phyloP scores from a whole-genome alignment of 2,329 filamentous ascomycete genomes.

The Rhexocercosporidium sp. region DNA sequence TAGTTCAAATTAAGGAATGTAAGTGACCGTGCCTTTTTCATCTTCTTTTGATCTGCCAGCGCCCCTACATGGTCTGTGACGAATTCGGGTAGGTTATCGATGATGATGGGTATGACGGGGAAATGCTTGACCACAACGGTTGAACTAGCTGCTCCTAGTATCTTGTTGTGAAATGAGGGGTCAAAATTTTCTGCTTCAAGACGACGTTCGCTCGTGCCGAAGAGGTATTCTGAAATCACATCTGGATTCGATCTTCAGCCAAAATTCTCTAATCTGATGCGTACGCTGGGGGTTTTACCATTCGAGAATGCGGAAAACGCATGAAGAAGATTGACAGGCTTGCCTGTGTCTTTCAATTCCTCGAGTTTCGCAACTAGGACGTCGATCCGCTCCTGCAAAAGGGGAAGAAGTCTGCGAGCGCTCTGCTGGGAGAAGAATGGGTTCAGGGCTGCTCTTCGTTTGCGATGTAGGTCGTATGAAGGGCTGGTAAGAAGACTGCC shows the following conservation, averaged over 20 bases:
- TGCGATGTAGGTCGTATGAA: constrained; percentile 29
- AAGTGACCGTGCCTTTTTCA: constrained; percentile 5
- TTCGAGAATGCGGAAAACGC: constrained; percentile 27
- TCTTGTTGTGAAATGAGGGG: constrained; percentile 19
- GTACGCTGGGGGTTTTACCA: constrained; percentile 9
- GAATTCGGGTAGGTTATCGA: constrained; percentile 1
- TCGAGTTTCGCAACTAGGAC: constrained; percentile 14
- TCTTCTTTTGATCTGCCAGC: constrained; percentile 16
- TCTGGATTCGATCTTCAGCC: constrained; percentile 24
- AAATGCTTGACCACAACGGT: constrained; percentile 12
- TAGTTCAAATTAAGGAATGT: too few species aligned
- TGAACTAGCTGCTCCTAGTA: background rate
- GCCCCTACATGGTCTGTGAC: background rate
- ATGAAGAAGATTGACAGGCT: constrained; percentile 20
- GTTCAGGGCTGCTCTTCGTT: constrained; percentile 29
- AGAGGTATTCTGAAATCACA: constrained; percentile 37
- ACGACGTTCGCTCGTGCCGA: constrained; percentile 26
- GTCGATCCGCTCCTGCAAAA: constrained; percentile 29
- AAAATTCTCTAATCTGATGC: background rate
- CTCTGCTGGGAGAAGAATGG: constrained; percentile 33
- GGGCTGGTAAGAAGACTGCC: constrained; percentile 16
- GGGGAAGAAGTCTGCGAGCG: constrained; percentile 24
- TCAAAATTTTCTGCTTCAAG: constrained; percentile 27
- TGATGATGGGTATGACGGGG: constrained; percentile 6
- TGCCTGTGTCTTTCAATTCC: constrained; percentile 15